Base-by-base conservation (phyloP, 257 asterid species). In the Coffea eugenioides region DNA sequence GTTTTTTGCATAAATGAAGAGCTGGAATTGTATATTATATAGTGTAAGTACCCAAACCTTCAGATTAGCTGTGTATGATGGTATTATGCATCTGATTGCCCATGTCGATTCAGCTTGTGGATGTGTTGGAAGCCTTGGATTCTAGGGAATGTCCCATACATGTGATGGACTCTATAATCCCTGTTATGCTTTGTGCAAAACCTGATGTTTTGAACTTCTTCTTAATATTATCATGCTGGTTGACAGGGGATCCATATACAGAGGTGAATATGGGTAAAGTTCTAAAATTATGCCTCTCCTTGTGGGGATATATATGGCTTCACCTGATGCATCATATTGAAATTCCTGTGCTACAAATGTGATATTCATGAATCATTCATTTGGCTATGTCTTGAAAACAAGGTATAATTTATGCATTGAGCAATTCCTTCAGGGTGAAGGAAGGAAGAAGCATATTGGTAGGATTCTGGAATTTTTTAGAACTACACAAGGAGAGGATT, bases 381-480 rank as follows among this genome's bases (percentile, higher is more conserved):
- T 80, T 89, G 90, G 92, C 80, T 86, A 77, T 88, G 87, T 83
- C 82, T 89, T 84, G 76, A 83, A 82, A 86, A 86, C 85, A 85
- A 85, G 83, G 91, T 90, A 88, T 90, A 90, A 88, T 88, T 89
- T 88, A 90, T 82, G 86, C 90, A 88, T 85, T 92, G 86, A 83
- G 92, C 90, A 85, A 90, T 92, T 89, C 88, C 87, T 93, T 87
- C 88, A 95, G 99, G 99, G 99, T 57, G 95, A 93, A 86, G 98
- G 93, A 82, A 75, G 23, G 67, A 85, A 84, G 87, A 90, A 89
- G 73, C 94, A 91, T 78, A 76, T 95, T 54, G 97, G 99, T 74
- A 84, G 83, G 92, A 89, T 95, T 84, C 82, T 95, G 88, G 98
- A 95, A 83, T 93, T 93, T 83, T 93, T 95, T 87, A 90, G 71